Conservation (phyloP, 441 rosid species). For the Corymbia citriodora region DNA sequence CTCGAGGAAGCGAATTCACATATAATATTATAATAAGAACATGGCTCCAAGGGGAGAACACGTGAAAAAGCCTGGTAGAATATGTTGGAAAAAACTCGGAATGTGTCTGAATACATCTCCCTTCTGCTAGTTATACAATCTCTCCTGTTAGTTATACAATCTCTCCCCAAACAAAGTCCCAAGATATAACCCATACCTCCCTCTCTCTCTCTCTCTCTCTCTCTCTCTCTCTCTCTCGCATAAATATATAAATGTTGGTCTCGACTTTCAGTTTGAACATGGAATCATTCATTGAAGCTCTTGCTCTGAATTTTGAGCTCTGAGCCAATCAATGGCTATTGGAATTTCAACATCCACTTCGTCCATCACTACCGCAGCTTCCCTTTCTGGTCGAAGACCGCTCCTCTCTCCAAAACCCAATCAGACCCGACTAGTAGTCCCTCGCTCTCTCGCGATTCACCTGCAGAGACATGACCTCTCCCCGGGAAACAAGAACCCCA, state of each 20-base stretch:
- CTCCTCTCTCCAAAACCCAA: neutral
- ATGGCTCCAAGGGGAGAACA: neutral
- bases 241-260: neutral
- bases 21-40: neutral
- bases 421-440: neutral
- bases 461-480: neutral
- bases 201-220: neutral
- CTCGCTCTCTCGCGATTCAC: neutral
- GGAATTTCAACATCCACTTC: constrained; percentile 10
- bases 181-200: neutral
- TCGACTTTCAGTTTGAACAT: neutral
- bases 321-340: constrained; percentile 18
- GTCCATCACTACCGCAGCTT: constrained; percentile 2
- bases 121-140: neutral
- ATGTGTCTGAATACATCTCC: neutral
- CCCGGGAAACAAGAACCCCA: neutral
- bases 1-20: neutral
- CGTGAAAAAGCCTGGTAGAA: neutral
- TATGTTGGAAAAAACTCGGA: neutral
- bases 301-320: neutral
- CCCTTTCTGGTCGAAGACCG: neutral
- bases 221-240: neutral
- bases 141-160: neutral
- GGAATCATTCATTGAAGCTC: neutral
- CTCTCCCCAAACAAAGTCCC: neutral